Base-by-base conservation (phyloP, 257 asterid species). In the Solanum ossicruentum region DNA sequence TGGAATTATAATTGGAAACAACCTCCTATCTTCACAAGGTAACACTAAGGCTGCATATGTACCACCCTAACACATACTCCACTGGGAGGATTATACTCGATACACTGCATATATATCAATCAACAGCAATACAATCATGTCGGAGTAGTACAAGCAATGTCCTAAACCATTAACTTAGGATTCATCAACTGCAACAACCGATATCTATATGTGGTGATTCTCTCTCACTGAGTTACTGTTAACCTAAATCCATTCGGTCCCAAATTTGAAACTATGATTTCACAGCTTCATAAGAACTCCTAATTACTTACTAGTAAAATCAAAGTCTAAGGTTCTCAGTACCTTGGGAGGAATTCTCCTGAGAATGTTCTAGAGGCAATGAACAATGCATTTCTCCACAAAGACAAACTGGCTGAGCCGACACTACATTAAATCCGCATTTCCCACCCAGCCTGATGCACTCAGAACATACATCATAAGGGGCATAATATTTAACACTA, bases 381-480 rank as follows among this genome's bases (percentile, higher is more conserved):
- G 91, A 80, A 51, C 96, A 91, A 61, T 80, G 90, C 49, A 66
- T 58, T 86, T 89, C 90, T 49, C 85, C 93, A 86, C 96, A 93
- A 87, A 91, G 84, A 86, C 98, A 93, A 87, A 89, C 54, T 47
- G 87, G 87, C 49, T 85, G 88, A 67, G 79, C 83, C 87, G 71
- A 67, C 9, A 26, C 86, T 28, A 90, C 80, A 80, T 85, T 92
- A 80, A 88, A 92, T 87, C 95, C 97, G 57, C 97, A 93, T 56
- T 88, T 85, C 85, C 95, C 93, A 71, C 95, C 91, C 65, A 88
- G 45, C 77, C 85, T 82, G 43, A 6, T 49, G 86, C 97, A 93
- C 18, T 85, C 86, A 9, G 55, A 75, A 49, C 96, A 94, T 12
- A 85, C 84, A 85, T 88, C 91, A 21, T 67, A 88, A 45, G 95